Conservation (phyloP, 169 alveolate species). For the Blepharisma undulans region DNA sequence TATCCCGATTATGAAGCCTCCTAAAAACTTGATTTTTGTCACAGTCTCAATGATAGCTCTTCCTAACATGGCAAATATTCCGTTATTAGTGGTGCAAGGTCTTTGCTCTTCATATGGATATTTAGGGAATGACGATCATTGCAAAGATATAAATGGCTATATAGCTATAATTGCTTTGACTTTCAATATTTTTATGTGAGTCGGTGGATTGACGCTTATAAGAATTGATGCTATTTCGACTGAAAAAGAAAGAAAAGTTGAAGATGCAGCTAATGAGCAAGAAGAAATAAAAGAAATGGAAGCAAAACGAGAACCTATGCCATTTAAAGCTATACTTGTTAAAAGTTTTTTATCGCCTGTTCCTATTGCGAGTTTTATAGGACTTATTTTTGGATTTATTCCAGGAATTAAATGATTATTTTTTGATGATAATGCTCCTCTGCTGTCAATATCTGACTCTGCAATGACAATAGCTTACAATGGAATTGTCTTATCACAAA, state of each 20-base stretch:
- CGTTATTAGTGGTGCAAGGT: background rate
- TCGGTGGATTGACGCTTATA: background rate
- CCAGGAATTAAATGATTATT: constrained; percentile 14
- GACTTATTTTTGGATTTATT: background rate
- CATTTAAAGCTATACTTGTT: background rate
- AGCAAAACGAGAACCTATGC: background rate
- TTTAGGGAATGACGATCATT: background rate
- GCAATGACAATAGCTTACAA: background rate
- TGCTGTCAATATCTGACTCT: background rate
- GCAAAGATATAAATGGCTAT: background rate
- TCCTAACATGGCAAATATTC: background rate
- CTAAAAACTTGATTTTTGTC: background rate
- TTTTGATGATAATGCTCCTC: background rate
- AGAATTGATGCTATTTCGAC: too few species aligned
- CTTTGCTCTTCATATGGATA: constrained; percentile 24
- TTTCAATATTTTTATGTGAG: background rate
- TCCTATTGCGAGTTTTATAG: background rate
- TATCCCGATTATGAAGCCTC: background rate
- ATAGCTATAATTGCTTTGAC: background rate
- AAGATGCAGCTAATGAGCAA: background rate
- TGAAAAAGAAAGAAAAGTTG: too few species aligned
- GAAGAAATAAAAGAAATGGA: background rate
- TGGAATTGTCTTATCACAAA: background rate
- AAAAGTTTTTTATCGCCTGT: background rate
- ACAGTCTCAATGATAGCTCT: background rate